Percentiles rank a stretch among this genome's conserved stretches.
phyloP scores from a whole-genome alignment of 2,329 filamentous ascomycete genomes.

The Pseudonectria foliicola region DNA sequence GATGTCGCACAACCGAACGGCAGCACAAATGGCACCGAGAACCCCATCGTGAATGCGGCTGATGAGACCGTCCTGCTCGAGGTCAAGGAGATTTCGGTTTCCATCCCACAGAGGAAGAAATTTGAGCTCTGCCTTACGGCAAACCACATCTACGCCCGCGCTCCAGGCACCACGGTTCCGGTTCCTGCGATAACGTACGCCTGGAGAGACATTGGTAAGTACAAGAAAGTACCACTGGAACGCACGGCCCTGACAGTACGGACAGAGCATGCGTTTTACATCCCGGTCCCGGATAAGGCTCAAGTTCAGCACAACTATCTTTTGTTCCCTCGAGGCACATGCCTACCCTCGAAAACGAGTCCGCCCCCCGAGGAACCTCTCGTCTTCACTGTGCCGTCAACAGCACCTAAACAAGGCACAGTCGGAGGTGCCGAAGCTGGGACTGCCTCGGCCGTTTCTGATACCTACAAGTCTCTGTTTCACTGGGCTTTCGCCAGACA shows the following conservation, averaged over 20 bases:
- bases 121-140: constrained; percentile 57
- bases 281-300: constrained; percentile 58
- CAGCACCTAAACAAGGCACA: constrained; percentile 52
- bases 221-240: neutral
- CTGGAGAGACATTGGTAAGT: constrained; percentile 55
- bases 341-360: constrained; percentile 42
- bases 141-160: constrained; percentile 50
- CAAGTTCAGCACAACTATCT: constrained; percentile 61
- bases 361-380: constrained; percentile 46
- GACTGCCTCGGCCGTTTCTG: constrained; percentile 47
- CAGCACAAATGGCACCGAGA: constrained; percentile 11
- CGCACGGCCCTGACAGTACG: constrained; percentile 5
- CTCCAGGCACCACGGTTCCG: constrained; percentile 43
- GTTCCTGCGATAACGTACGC: constrained; percentile 48
- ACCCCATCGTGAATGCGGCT: constrained; percentile 30
- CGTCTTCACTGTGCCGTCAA: constrained; percentile 56
- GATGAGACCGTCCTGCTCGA: constrained; percentile 49
- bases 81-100: constrained; percentile 61
- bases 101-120: constrained; percentile 61
- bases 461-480: constrained; percentile 52
- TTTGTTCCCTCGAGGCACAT: constrained; percentile 50
- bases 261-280: constrained; percentile 54
- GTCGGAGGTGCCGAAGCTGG: constrained; percentile 44
- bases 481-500: constrained; percentile 52
- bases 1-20: constrained; percentile 31